phyloP scores from a whole-genome alignment of 2,329 filamentous ascomycete species.

The Pseudofabraea citricarpa region DNA sequence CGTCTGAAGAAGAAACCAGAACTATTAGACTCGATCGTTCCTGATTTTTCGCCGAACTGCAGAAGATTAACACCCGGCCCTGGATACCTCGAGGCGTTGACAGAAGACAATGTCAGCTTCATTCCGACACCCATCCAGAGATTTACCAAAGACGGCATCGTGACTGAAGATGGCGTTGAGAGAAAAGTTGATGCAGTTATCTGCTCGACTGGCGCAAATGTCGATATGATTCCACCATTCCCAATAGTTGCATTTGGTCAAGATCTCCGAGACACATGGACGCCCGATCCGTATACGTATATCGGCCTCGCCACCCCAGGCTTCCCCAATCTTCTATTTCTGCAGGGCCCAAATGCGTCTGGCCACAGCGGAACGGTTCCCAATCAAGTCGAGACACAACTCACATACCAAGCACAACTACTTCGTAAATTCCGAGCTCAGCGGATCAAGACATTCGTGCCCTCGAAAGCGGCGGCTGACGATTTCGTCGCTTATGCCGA shows the following conservation, averaged over 20 bases:
- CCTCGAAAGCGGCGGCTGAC: slow-evolving; percentile 53
- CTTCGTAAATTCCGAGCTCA: slow-evolving; percentile 63
- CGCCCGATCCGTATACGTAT: slow-evolving; percentile 58
- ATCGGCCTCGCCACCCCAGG: slow-evolving; percentile 57
- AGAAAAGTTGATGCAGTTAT: slow-evolving; percentile 60
- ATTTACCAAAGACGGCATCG: slow-evolving; percentile 56
- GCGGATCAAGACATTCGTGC: slow-evolving; percentile 58
- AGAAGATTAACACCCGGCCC: slow-evolving; percentile 61
- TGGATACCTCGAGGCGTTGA: slow-evolving; percentile 62
- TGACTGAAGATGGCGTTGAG: slow-evolving; percentile 50
- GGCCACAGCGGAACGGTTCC: slow-evolving; percentile 63
- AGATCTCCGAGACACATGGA: slow-evolving; percentile 53
- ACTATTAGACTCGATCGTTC: slow-evolving; percentile 50
- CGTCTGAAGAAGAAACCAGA: slow-evolving; percentile 50
- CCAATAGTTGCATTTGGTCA: slow-evolving; percentile 50
- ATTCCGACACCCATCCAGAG: slow-evolving; percentile 51
- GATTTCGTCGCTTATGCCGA: slow-evolving; percentile 58
- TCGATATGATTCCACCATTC: slow-evolving; percentile 54
- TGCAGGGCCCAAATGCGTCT: slow-evolving; percentile 55
- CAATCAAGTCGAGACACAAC: slow-evolving; percentile 60
- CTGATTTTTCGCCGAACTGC: slow-evolving; percentile 60
- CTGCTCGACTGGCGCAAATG: slow-evolving; percentile 64
- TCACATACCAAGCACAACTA: slow-evolving; percentile 61
- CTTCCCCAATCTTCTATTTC: slow-evolving; percentile 63
- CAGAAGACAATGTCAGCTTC: slow-evolving; percentile 56